Evolutionary conservation across 2,329 filamentous ascomycete genomes (phyloP), one percentile per base, ranked within the genome.

Genomic region (Cyclaneusma minus): DNA sequence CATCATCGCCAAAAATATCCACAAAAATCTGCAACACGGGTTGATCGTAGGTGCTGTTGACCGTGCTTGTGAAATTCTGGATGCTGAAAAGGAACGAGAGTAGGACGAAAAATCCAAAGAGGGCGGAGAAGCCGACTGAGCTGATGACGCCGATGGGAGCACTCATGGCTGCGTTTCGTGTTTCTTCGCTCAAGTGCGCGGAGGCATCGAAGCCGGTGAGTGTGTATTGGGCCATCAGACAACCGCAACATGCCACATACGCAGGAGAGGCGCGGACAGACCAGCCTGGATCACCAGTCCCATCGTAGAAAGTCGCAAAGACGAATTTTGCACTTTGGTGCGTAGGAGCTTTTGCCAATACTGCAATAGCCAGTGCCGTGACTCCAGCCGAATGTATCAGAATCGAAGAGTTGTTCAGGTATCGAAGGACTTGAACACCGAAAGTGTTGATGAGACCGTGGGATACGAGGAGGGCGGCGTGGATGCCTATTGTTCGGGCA

Each of bases 71-170:
- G 30, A 69, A 64, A 43, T 70, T 57, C 41, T 71, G 66, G 35
- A 71, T 64, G 4, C 58, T 64, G 44, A 71, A 71, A 6, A 70
- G 46, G 27, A 68, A 58, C 23, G 61, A 55, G 24, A 70, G 47
- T 17, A 71, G 44, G n/a, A 68, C 58, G 36, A 68, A 68, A 42
- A 67, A 65, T n/a, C 64, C 64, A 39, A 69, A 69, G 11, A 68
- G 24, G 2, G 63, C 53, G 6, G 60, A 65, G 42, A 65, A 63
- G 4, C 59, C 60, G 13, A 70, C 61, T 1, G 61, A 66, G 18
- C 58, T 64, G 3, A 71, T 50, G 1, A 70, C 64, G 7, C 66
- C 66, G 14, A 69, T 58, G 0, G 66, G 66, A 0, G 66, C 66
- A 20, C 55, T 58, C 62, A 64, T 66, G 7, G 57, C 54, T 3